A percentile compares a stretch with the other conserved stretches of the same genome.
These are phyloP conservation scores for Volvox reticuliferus DNA, from an alignment of 139 green algal genomes.

Conservation along the genomic window DNA sequence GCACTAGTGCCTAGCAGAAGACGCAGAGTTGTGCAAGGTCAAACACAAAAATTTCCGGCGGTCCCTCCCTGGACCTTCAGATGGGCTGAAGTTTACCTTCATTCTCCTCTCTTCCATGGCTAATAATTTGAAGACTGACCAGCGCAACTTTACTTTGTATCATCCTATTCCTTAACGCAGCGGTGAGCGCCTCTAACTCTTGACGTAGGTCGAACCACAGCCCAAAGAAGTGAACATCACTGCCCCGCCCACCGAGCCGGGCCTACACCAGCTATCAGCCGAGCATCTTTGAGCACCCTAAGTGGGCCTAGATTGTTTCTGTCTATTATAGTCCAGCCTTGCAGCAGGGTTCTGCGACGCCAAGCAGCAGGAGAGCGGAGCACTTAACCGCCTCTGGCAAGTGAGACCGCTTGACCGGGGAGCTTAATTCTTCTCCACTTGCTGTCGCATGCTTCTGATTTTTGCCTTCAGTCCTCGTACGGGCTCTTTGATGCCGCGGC, in stretches of 20 bases:
- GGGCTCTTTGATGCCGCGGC: neutral
- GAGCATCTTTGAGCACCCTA: neutral
- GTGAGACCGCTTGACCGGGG: slow-evolving; percentile 35
- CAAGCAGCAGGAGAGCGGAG: neutral
- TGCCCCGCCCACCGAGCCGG: slow-evolving; percentile 12
- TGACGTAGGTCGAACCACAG: neutral
- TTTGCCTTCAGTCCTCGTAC: neutral
- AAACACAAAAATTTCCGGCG: slow-evolving; percentile 27
- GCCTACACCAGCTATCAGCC: neutral
- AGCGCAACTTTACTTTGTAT: slow-evolving; percentile 6
- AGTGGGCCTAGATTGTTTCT: slow-evolving; percentile 1
- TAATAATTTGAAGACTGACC: neutral
- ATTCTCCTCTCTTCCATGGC: neutral
- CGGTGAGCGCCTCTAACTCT: neutral
- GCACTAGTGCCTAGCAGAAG: neutral
- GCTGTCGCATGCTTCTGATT: neutral
- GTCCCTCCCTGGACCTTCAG: neutral
- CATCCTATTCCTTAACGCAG: neutral
- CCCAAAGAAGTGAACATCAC: slow-evolving; percentile 16
- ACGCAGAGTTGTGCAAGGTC: neutral
- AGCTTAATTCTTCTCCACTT: neutral
- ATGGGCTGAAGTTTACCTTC: neutral
- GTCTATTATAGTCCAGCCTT: neutral
- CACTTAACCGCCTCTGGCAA: slow-evolving; percentile 23
- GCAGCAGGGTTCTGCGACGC: neutral